Percentiles rank a stretch among this genome's conserved stretches.
Conservation (phyloP, 2,329 filamentous ascomycete genomes). For the Thelonectria olida region DNA sequence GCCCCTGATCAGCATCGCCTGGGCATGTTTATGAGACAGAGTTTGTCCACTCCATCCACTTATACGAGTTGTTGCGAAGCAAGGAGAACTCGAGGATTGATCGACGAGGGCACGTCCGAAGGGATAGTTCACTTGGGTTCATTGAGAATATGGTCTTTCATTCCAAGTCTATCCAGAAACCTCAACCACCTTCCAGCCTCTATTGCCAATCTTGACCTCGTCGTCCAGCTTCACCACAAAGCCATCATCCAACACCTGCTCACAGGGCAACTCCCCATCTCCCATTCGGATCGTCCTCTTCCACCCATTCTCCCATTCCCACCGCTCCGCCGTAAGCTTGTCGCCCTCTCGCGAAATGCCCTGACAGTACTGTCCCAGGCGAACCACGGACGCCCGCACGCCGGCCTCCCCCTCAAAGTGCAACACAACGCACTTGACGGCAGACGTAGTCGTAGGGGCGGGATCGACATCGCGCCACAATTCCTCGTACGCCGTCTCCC, state of each 20-base stretch:
- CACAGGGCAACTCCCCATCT: slow-evolving; percentile 45
- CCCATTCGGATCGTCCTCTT: slow-evolving; percentile 48
- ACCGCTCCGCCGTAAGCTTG: slow-evolving; percentile 61
- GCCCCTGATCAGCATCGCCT: background rate
- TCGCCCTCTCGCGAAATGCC: slow-evolving; percentile 59
- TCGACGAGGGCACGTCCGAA: background rate
- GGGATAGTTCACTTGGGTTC: no score
- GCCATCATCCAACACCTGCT: slow-evolving; percentile 27
- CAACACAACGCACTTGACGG: slow-evolving; percentile 11
- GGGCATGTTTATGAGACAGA: background rate
- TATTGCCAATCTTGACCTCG: slow-evolving; percentile 34
- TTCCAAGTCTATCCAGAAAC: background rate
- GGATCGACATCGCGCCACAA: slow-evolving; percentile 65
- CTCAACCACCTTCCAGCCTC: slow-evolving; percentile 49
- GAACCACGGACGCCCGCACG: slow-evolving; percentile 60
- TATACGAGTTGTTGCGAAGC: background rate
- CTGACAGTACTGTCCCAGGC: slow-evolving; percentile 65
- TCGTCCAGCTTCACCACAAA: slow-evolving; percentile 25
- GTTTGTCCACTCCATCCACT: background rate
- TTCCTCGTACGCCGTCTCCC: slow-evolving; percentile 69
- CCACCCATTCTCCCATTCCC: slow-evolving; percentile 57
- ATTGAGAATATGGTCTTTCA: background rate
- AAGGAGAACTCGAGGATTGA: background rate
- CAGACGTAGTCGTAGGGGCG: slow-evolving; percentile 24
- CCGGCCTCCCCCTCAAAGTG: slow-evolving; percentile 26